Percentiles rank a stretch among this genome's conserved stretches.
Evolutionary conservation across 495 filamentous ascomycete genomes (phyloP).

Genomic region (Mytilinidion resinicola): DNA sequence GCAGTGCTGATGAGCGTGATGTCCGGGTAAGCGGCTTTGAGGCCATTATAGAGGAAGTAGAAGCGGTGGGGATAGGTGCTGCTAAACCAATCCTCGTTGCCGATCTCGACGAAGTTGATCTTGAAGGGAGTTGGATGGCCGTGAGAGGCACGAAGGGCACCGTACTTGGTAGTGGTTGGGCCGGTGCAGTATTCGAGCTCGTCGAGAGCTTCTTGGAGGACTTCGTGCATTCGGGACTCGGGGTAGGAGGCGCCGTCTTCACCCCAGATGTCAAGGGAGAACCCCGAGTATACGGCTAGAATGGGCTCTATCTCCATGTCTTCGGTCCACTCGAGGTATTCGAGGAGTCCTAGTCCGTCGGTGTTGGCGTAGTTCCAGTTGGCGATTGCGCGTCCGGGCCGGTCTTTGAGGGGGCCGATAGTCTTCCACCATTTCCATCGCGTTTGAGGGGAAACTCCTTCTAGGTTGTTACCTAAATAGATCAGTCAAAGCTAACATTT

Average conservation of each 20-base stretch:
- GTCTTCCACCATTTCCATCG: conserved; percentile 65
- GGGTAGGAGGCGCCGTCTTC: conserved; percentile 5
- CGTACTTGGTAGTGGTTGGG: conserved; percentile 34
- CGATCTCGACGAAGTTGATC: conserved; percentile 47
- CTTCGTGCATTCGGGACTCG: conserved; percentile 16
- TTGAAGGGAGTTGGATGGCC: conserved; percentile 46
- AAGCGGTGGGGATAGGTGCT: conserved; percentile 44
- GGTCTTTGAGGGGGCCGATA: conserved; percentile 56
- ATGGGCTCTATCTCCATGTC: conserved; percentile 55
- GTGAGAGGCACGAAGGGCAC: conserved; percentile 41
- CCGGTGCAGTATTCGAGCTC: conserved; percentile 31
- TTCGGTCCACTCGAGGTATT: conserved; percentile 62
- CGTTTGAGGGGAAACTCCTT: conserved; percentile 31
- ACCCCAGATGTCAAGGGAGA: conserved; percentile 45
- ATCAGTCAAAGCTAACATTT: background rate
- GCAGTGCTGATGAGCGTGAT: conserved; percentile 40
- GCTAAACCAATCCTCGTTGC: conserved; percentile 51
- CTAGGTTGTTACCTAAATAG: conserved; percentile 58
- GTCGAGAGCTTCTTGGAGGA: conserved; percentile 28
- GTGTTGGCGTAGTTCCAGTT: conserved; percentile 58
- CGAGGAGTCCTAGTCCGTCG: conserved; percentile 55
- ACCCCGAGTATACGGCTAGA: conserved; percentile 55
- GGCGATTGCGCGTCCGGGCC: conserved; percentile 51
- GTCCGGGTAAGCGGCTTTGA: conserved; percentile 45
- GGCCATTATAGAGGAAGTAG: conserved; percentile 42